phyloP scores from a whole-genome alignment of 805 yeast genomes.

The Dipodascus geniculatus region DNA sequence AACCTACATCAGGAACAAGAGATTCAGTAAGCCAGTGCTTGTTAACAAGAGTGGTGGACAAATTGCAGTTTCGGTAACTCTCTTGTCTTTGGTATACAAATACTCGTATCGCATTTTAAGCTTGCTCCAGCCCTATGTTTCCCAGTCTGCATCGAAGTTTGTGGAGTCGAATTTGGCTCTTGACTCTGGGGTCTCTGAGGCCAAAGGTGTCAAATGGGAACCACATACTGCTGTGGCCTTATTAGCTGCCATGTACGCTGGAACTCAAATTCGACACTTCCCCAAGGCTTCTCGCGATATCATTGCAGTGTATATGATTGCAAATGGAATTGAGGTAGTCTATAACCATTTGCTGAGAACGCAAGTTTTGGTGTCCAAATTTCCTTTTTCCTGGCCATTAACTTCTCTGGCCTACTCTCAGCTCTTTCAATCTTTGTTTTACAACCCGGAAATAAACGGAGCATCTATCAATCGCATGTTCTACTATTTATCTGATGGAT shows the following conservation, averaged over 20 bases:
- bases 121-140: neutral
- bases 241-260: neutral
- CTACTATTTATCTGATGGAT: slow-evolving; percentile 20
- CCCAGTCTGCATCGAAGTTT: neutral
- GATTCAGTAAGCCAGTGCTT: neutral
- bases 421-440: slow-evolving; percentile 25
- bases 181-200: neutral
- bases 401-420: slow-evolving; percentile 31
- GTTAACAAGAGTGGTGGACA: neutral
- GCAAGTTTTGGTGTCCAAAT: slow-evolving; percentile 21
- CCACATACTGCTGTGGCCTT: neutral
- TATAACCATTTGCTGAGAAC: slow-evolving; percentile 25
- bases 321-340: slow-evolving; percentile 26
- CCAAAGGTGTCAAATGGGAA: neutral
- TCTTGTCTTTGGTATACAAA: neutral
- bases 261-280: neutral
- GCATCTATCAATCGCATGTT: neutral
- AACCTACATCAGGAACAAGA: neutral
- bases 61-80: neutral
- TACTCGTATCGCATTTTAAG: neutral
- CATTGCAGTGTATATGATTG: slow-evolving; percentile 24
- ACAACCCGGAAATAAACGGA: slow-evolving; percentile 21
- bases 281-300: slow-evolving; percentile 11
- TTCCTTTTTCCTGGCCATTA: slow-evolving; percentile 29
- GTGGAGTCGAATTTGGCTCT: neutral